Evolutionary conservation across 768 basidiomycete species (phyloP), one percentile per base, ranked within the genome.

Genomic region (Saitozyma sp.): DNA sequence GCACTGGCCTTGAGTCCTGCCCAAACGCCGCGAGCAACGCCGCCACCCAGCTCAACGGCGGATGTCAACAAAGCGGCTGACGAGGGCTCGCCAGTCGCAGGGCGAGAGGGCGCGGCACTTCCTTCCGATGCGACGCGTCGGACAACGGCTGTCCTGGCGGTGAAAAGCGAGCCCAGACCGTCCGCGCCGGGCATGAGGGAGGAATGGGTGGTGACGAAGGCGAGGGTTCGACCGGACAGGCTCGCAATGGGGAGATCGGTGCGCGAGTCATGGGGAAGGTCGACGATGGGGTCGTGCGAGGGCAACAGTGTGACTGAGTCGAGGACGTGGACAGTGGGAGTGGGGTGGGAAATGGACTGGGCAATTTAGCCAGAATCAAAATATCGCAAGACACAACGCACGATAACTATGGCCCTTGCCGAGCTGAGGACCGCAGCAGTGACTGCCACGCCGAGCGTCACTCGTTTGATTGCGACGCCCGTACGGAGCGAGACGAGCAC

Each of bases 1-100:
- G 70, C 75, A 17, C 75, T 72, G 64, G 68, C 67, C 51, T 70
- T 74, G n/a, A 76, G 8, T 2, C 75, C 75, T 29, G 75, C 75
- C 75, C 75, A 76, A 7, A 76, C 72, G 3, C 75, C 75, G 54
- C 69, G 39, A 13, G 72, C 75, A 2, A 72, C 72, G 8, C 66
- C 72, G n/a, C 70, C 70, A 7, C 75, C 73, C 29, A 76, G 68
- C 46, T 64, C 68, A 0, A 70, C 66, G 6, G 71, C 74, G 6
- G 74, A 71, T 1, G 67, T 55, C 10, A 73, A 19, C 2, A 72
- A n/a, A 29, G 29, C 29, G 16, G 64, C 67, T 7, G 63, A 37
- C n/a, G 59, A 56, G n/a, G 59, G 11, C 13, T 46, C 45, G 45
- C 45, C 13, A 2, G 45, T 11, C 45, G 11, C 13, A 29, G 7